These are phyloP conservation scores for Boletales sp. DNA, from an alignment of 768 basidiomycete genomes.

Conservation along the genomic window DNA sequence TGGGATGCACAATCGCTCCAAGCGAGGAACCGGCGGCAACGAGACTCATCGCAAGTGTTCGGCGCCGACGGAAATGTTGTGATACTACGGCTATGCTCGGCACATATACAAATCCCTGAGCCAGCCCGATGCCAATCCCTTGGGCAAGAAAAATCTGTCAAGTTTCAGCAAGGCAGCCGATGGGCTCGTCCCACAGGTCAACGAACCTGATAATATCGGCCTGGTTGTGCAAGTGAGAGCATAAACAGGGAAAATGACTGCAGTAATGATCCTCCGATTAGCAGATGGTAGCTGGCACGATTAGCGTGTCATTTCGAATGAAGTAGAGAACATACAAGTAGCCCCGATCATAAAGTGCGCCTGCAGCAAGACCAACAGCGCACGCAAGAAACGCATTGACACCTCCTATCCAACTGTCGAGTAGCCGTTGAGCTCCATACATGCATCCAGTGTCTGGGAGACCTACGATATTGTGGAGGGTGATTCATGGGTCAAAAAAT, in stretches of 20 bases:
- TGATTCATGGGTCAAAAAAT: conserved; percentile 34
- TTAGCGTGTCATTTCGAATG: neutral
- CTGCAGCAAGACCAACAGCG: conserved; percentile 38
- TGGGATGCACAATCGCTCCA: conserved; percentile 23
- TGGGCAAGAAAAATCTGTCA: conserved; percentile 47
- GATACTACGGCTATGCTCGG: conserved; percentile 42
- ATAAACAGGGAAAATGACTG: conserved; percentile 41
- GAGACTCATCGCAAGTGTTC: conserved; percentile 45
- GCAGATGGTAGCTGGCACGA: conserved; percentile 34
- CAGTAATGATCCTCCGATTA: conserved; percentile 43
- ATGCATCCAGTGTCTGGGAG: neutral
- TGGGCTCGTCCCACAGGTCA: neutral
- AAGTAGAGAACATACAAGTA: conserved; percentile 36
- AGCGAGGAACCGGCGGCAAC: conserved; percentile 37
- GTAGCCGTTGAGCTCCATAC: neutral
- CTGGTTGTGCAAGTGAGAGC: conserved; percentile 41
- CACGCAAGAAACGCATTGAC: conserved; percentile 40
- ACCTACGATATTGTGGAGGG: conserved; percentile 37
- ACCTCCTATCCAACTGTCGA: conserved; percentile 43
- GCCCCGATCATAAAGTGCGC: conserved; percentile 49
- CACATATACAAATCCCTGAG: conserved; percentile 43
- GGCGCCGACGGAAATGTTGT: conserved; percentile 41
- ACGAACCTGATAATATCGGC: conserved; percentile 41
- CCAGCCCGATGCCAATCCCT: conserved; percentile 45
- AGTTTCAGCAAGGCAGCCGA: neutral